phyloP scores from a whole-genome alignment of 2,329 filamentous ascomycete species.

The Penicillium sp. region DNA sequence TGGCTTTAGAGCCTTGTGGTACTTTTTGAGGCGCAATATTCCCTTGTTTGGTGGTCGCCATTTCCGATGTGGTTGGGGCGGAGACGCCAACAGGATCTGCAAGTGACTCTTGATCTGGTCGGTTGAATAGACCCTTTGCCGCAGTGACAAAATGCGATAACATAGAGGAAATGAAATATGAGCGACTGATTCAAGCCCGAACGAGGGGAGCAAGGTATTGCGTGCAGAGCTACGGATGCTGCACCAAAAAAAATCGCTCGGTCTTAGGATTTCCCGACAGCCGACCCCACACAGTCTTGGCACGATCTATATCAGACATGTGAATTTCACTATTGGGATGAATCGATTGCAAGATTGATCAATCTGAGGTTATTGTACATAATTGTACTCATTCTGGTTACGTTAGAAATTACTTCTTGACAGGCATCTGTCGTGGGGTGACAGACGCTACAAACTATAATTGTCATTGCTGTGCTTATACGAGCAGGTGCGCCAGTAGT shows the following conservation, averaged over 20 bases:
- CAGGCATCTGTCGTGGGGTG: too few relatives aligned
- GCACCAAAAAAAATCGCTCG: constrained; percentile 24
- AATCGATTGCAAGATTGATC: too few relatives aligned
- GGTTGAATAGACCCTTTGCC: constrained; percentile 39
- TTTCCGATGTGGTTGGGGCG: constrained; percentile 23
- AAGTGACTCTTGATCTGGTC: constrained; percentile 23
- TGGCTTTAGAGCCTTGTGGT: constrained; percentile 11
- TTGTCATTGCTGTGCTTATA: too few relatives aligned
- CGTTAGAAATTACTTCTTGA: too few relatives aligned
- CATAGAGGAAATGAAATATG: constrained; percentile 28
- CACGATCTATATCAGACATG: neutral
- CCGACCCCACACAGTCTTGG: constrained; percentile 3
- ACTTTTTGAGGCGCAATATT: constrained; percentile 17
- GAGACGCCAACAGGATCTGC: constrained; percentile 11
- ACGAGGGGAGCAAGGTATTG: constrained; percentile 1
- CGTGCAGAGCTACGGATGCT: constrained; percentile 10
- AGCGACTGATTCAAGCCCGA: constrained; percentile 1
- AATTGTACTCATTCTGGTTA: too few relatives aligned
- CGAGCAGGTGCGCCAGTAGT: too few relatives aligned
- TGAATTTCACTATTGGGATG: too few relatives aligned
- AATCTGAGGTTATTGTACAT: too few relatives aligned
- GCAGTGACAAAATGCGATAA: constrained; percentile 40
- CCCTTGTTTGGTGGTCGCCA: constrained; percentile 33
- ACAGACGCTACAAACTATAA: too few relatives aligned
- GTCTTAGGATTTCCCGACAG: constrained; percentile 21